Evolutionary conservation across 2,329 filamentous ascomycete species (phyloP), one percentile per base, ranked within the genome.

Genomic region (Aspergillus costaricaensis): DNA sequence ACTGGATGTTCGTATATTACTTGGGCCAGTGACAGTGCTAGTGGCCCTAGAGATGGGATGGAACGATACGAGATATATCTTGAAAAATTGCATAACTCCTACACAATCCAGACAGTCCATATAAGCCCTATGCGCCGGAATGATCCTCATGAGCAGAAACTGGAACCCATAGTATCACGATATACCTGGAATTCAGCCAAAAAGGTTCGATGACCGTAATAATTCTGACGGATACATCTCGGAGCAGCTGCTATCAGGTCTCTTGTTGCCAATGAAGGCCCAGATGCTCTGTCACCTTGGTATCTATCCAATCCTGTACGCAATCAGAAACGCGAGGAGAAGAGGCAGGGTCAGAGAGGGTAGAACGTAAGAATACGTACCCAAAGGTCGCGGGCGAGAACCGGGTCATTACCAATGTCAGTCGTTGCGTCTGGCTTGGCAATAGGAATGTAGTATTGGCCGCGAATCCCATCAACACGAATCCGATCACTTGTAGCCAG

Each of bases 381-480:
- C 41, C 41, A 44, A 12, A 44, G 41, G 15, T 44, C 12, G 17
- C 41, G 17, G 41, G 41, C 17, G 19, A 44, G 41, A 19, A 44
- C 62, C 60, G 65, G 65, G 64, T 79, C 69, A 51, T 69, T 59
- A 14, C 68, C 68, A 50, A 70, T 57, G 21, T 48, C 44, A 47
- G 68, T 74, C 12, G 68, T 66, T 48, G 66, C 61, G 49, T 66
- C 67, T 36, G 62, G 58, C n/a, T 63, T 69, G 5, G 71, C 76
- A 41, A 77, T 69, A 8, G 77, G 76, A 47, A 76, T 70, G 53
- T 77, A 79, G 55, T 77, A 79, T 44, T 65, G 65, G 1, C 75
- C 77, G 32, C 68, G 68, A 15, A 65, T 36, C 10, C 68, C 55
- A 17, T 62, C 19, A 19, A 15, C 19, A 12, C 19, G 41, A 21